These are phyloP conservation scores for Phylloporus arenicola DNA, from an alignment of 768 basidiomycete species.

Conservation along the genomic window DNA sequence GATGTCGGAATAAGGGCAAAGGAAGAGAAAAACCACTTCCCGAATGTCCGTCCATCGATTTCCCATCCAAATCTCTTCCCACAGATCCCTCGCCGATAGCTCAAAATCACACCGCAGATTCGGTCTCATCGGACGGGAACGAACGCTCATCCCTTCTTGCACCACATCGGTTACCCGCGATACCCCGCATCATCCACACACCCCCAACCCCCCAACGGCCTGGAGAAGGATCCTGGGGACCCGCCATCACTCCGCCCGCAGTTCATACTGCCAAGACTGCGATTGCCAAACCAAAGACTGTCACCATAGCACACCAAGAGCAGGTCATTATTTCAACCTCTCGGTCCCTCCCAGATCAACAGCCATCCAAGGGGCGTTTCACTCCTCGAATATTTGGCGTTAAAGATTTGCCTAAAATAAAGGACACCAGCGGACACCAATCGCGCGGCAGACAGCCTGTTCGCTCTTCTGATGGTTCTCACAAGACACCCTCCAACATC, in stretches of 20 bases:
- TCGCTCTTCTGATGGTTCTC: conserved; percentile 5
- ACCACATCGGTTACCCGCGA: conserved; percentile 19
- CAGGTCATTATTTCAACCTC: conserved; percentile 25
- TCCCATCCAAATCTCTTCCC: conserved; percentile 21
- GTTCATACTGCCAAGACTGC: conserved; percentile 11
- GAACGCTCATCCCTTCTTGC: conserved; percentile 26
- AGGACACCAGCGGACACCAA: conserved; percentile 20
- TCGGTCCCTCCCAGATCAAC: conserved; percentile 10
- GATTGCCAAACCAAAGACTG: conserved; percentile 8
- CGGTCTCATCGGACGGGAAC: conserved; percentile 21
- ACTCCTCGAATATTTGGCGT: conserved; percentile 27
- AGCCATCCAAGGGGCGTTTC: conserved; percentile 22
- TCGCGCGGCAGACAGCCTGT: conserved; percentile 18
- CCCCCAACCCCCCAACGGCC: conserved; percentile 33
- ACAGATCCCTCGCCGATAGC: conserved; percentile 12
- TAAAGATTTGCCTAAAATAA: conserved; percentile 23
- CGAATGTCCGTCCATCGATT: conserved; percentile 11
- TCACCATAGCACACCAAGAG: conserved; percentile 20
- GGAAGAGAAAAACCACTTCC: conserved; percentile 17
- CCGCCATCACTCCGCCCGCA: conserved; percentile 3
- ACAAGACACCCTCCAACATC: conserved; percentile 7
- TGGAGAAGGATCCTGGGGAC: conserved; percentile 11
- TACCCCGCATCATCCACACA: conserved; percentile 34
- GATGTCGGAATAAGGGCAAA: conserved; percentile 25
- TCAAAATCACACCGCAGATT: conserved; percentile 24